These are phyloP conservation scores for Cryptosporidium parvum DNA, from an alignment of 169 alveolate genomes.

Conservation along the genomic window DNA sequence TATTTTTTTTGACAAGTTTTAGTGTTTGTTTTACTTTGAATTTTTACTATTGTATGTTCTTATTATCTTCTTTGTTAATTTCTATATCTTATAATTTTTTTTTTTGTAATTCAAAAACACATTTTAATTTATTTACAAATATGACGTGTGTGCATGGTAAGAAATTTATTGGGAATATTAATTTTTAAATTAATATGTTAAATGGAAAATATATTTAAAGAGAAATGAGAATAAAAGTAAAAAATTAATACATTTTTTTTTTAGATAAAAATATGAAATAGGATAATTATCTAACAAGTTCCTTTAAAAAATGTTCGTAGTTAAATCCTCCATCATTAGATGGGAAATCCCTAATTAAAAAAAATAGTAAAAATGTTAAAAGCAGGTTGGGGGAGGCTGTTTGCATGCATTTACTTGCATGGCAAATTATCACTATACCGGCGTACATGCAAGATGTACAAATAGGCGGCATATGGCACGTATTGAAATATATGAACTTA, in stretches of 20 bases:
- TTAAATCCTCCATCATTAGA: constrained; percentile 57
- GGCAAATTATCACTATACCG: background rate
- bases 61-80: background rate
- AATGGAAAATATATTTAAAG: background rate
- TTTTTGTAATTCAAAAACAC: background rate
- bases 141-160: background rate
- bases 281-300: constrained; percentile 9
- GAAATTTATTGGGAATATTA: background rate
- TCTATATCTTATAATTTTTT: background rate
- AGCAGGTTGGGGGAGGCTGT: background rate
- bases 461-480: background rate
- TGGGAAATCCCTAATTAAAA: constrained; percentile 46
- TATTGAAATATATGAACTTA: background rate
- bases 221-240: background rate
- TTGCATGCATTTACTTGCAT: background rate
- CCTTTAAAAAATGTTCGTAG: constrained; percentile 36
- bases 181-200: too few relatives aligned
- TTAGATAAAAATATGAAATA: background rate
- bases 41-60: too few relatives aligned
- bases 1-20: background rate
- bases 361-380: background rate
- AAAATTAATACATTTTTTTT: background rate
- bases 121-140: too few relatives aligned
- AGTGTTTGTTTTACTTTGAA: background rate
- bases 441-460: constrained; percentile 1